phyloP scores from a whole-genome alignment of 2,329 filamentous ascomycete genomes.

The Tolypocladium capitatum region DNA sequence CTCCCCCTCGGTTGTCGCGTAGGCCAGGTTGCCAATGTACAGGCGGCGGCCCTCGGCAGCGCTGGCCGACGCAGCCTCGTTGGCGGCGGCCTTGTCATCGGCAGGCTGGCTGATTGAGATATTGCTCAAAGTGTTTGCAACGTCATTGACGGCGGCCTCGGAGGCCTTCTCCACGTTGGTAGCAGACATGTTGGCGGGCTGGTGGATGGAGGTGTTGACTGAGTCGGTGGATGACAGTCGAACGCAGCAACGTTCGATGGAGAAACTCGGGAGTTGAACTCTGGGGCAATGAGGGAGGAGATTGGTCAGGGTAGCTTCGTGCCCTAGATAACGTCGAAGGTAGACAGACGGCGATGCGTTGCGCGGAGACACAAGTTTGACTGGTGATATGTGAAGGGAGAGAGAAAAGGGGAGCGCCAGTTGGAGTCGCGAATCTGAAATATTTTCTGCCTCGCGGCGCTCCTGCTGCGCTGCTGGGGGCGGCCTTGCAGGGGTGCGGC shows the following conservation, averaged over 20 bases:
- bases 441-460: slow-evolving; percentile 21
- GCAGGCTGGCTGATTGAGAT: slow-evolving; percentile 45
- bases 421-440: slow-evolving; percentile 24
- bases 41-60: slow-evolving; percentile 97
- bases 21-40: slow-evolving; percentile 99
- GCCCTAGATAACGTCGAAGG: slow-evolving; percentile 54
- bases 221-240: slow-evolving; percentile 28
- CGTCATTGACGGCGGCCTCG: slow-evolving; percentile 59
- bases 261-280: slow-evolving; percentile 40
- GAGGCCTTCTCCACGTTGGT: slow-evolving; percentile 48
- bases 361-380: slow-evolving; percentile 32
- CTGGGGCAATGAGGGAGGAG: slow-evolving; percentile 52
- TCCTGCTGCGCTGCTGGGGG: neutral
- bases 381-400: slow-evolving; percentile 30
- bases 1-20: slow-evolving; percentile 99
- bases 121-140: slow-evolving; percentile 62
- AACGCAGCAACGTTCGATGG: slow-evolving; percentile 32
- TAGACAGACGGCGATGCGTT: slow-evolving; percentile 34
- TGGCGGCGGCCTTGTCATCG: slow-evolving; percentile 50
- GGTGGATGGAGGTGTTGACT: slow-evolving; percentile 30
- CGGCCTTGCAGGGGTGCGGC: neutral
- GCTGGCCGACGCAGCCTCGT: slow-evolving; percentile 89
- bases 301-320: slow-evolving; percentile 70
- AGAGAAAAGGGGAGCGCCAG: slow-evolving; percentile 17
- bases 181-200: slow-evolving; percentile 68